Evolutionary conservation across 208 protist species (phyloP), one percentile per base, ranked within the genome.

Genomic region (Novymonas esmeraldas): DNA sequence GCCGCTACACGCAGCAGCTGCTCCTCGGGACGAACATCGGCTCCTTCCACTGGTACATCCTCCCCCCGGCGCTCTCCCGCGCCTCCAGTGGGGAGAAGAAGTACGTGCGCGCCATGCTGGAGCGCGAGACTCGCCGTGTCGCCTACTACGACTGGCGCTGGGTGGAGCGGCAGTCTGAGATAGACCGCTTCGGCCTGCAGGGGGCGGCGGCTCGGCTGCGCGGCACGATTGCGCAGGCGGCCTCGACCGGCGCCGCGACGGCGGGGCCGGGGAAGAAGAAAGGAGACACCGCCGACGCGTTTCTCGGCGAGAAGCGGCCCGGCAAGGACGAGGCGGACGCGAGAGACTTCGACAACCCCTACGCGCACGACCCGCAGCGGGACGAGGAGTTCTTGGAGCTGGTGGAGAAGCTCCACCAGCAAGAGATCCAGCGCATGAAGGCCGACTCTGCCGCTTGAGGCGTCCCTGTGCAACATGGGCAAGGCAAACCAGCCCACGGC

Each of bases 81-180:
- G 80, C 82, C 2, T 77, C 86, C n/a, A 88, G 68, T 56, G 87
- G 89, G 5, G 93, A 97, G 73, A 73, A 79, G 45, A 73, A 86
- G n/a, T 78, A 94, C 63, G 81, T 96, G 26, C 81, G 89, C 1
- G 64, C 78, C 2, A 93, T 95, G 87, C 77, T 97, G 38, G 88
- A 95, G 68, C 86, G 93, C 22, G 93, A 97, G 76, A 87, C 92
- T 29, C 84, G 88, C 16, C 93, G 93, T 13, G 88, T 89, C 26
- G 73, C 82, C 33, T 97, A 95, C 75, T 97, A 92, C 73, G 29
- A 33, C 24, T 94, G 90, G 87, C 80, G 93, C 34, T 95, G 90
- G 90, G 50, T 56, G 3, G 89, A 95, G 63, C 84, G 93, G 18
- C 72, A 76, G 63, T 29, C 67, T 28, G 90, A 97, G 76, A 82